Evolutionary conservation across 345 rosid genomes (phyloP).

Genomic region (Citrus glauca): DNA sequence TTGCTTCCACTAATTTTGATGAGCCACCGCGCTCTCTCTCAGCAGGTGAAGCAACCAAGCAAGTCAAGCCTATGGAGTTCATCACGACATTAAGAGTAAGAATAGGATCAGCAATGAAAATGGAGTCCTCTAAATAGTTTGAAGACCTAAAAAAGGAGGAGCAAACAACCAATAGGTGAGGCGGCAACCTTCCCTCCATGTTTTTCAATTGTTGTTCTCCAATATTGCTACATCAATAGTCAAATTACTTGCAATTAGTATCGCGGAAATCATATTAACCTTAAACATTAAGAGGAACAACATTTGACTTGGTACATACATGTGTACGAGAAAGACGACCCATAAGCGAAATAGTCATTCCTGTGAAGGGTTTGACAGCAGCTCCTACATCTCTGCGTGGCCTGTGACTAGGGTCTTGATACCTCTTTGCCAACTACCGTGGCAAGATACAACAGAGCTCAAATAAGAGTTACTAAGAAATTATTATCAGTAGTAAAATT

Average conservation of each 20-base stretch:
- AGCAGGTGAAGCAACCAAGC: conserved; percentile 57
- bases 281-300: neutral
- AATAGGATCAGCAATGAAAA: neutral
- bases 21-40: conserved; percentile 72
- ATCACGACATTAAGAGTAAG: neutral
- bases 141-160: neutral
- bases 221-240: conserved; percentile 47
- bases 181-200: conserved; percentile 60
- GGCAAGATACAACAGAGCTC: neutral
- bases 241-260: neutral
- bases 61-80: conserved; percentile 37
- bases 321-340: conserved; percentile 71
- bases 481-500: neutral
- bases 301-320: conserved; percentile 23
- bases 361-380: conserved; percentile 54
- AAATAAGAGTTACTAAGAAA: neutral
- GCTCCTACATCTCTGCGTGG: conserved; percentile 38
- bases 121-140: neutral
- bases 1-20: conserved; percentile 60
- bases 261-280: neutral
- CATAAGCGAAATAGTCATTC: conserved; percentile 59
- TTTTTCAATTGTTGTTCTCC: conserved; percentile 56
- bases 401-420: conserved; percentile 49
- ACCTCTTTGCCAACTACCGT: conserved; percentile 54
- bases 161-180: conserved; percentile 39